Conservation (phyloP, 768 basidiomycete genomes). For the Boletus vinaceobasis region DNA sequence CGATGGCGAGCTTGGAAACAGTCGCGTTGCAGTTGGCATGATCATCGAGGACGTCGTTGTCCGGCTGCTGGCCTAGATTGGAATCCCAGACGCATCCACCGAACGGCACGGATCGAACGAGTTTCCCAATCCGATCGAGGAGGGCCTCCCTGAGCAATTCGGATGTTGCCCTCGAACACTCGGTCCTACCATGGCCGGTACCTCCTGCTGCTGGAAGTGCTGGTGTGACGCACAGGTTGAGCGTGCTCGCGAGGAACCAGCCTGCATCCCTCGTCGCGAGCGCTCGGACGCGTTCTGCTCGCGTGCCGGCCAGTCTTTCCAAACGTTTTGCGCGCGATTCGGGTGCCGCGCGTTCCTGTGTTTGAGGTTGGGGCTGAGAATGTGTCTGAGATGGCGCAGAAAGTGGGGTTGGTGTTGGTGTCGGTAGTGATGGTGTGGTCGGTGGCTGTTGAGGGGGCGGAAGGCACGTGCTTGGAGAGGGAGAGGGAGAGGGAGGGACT, state of each 20-base stretch:
- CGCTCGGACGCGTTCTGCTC: slow-evolving; percentile 18
- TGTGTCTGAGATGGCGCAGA: not conserved
- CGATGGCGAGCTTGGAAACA: slow-evolving; percentile 5
- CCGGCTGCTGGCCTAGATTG: not conserved
- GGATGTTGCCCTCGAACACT: not conserved
- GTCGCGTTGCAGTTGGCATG: not conserved
- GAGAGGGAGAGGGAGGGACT: not conserved
- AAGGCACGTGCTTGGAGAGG: not conserved
- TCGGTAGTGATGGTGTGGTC: not conserved
- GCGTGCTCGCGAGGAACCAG: slow-evolving; percentile 28
- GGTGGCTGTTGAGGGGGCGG: not conserved
- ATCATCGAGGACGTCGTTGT: not conserved
- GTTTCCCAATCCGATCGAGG: slow-evolving; percentile 22
- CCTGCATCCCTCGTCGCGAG: slow-evolving; percentile 26
- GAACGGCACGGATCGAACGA: slow-evolving; percentile 12
- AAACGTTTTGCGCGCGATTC: slow-evolving; percentile 3
- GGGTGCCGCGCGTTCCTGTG: not conserved
- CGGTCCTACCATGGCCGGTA: not conserved
- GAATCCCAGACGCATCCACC: not conserved
- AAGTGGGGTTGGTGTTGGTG: not conserved
- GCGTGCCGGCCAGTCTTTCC: slow-evolving; percentile 11
- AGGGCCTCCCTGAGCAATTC: slow-evolving; percentile 14
- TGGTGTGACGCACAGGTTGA: slow-evolving; percentile 20
- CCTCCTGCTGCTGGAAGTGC: no score
- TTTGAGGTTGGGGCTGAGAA: not conserved